Evolutionary conservation across 2,329 filamentous ascomycete genomes (phyloP), one percentile per base, ranked within the genome.

Genomic region (Botrytis fragariae): DNA sequence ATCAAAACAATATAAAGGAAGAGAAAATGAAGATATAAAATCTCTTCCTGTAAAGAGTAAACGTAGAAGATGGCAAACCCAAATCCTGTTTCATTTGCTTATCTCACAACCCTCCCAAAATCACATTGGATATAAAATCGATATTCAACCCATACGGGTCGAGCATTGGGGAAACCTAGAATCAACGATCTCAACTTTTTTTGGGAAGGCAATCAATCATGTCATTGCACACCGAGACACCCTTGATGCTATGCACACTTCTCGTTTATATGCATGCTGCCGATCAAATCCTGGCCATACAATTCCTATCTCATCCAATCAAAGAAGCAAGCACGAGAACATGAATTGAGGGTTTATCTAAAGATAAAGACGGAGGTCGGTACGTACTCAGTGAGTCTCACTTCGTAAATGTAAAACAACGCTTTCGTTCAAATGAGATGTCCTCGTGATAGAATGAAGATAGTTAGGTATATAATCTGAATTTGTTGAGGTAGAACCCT

Each of bases 231-330:
- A 45, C 42, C 62, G 51, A 57, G 51, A 29, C n/a, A 57, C 51
- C n/a, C 51, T 57, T 29, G 51, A 57, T 57, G 51, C 51, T 29
- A 62, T 72, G 70, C 61, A 72, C 8, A 29, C 65, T 72, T 45
- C 70, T 72, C 70, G 61, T 72, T 67, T 72, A 59, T 18, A 67
- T 72, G 61, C 70, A 67, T 44, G 42, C 14, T 67, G 70, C 70
- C 45, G 70, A 72, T 72, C 61, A 51, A 48, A 70, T 70, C 22
- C 68, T 44, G 45, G n/a, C 39, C 39, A 32, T 35, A 35, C 8
- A 9, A 22, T 42, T 57, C 65, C 48, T 57, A 32, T 57, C 48
- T 44, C 18, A 44, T 42, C 70, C 70, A 72, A 72, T 72, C 10
- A 72, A 2, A 67, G 35, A 22, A 5, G 20, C 32, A 67, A 44